Percentiles rank a stretch among this genome's conserved stretches.
Evolutionary conservation across 2,329 filamentous ascomycete species (phyloP).

Genomic region (Colletotrichum liaoningense): DNA sequence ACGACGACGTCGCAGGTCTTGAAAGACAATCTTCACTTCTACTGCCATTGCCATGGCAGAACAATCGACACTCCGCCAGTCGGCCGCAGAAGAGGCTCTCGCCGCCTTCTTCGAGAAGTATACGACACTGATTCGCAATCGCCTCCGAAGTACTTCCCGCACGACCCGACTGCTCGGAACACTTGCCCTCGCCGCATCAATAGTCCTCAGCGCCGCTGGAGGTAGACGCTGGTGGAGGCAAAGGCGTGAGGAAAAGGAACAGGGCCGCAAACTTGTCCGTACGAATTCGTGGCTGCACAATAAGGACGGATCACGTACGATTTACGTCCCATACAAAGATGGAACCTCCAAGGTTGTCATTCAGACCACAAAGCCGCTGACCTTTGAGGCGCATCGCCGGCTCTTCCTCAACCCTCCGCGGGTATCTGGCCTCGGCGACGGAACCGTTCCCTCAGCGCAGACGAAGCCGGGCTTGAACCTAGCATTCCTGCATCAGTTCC

Average conservation of each 20-base stretch:
- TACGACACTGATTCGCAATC: constrained; percentile 61
- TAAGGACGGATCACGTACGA: constrained; percentile 94
- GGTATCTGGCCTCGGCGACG: constrained; percentile 80
- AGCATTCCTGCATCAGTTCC: constrained; percentile 95
- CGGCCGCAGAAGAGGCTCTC: constrained; percentile 74
- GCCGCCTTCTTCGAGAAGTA: constrained; percentile 73
- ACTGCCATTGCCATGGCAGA: constrained; percentile 48
- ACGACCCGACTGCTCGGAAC: constrained; percentile 81
- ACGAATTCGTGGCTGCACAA: constrained; percentile 93
- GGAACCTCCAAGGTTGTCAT: constrained; percentile 92
- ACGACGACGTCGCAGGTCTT: background rate
- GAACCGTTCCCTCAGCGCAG: constrained; percentile 84
- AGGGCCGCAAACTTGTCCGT: constrained; percentile 83
- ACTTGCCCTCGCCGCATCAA: constrained; percentile 79
- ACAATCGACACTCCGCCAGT: constrained; percentile 83
- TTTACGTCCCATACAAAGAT: constrained; percentile 93
- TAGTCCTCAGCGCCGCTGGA: constrained; percentile 83
- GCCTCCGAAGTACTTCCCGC: constrained; percentile 73
- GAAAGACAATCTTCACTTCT: constrained; percentile 69
- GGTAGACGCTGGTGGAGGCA: constrained; percentile 81
- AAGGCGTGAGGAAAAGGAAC: constrained; percentile 81
- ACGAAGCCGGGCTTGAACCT: constrained; percentile 95
- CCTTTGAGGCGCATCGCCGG: constrained; percentile 94
- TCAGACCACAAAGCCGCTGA: constrained; percentile 87
- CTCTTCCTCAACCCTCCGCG: constrained; percentile 92